phyloP scores from a whole-genome alignment of 345 rosid genomes.

The Erucastrum elatum region DNA sequence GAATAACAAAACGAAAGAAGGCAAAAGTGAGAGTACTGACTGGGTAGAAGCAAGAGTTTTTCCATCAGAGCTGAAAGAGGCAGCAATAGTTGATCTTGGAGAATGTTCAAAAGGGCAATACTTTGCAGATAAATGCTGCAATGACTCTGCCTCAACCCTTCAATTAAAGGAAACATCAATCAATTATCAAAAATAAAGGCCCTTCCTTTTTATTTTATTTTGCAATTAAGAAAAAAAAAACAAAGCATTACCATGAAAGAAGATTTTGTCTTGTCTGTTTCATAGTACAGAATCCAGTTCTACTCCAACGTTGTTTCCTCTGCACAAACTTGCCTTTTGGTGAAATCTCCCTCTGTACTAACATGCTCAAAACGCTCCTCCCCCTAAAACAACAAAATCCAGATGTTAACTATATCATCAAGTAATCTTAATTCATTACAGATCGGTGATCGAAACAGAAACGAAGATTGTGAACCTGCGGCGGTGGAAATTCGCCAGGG shows the following conservation, averaged over 20 bases:
- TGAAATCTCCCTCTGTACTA: slow-evolving; percentile 70
- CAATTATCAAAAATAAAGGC: not conserved
- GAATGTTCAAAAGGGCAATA: slow-evolving; percentile 85
- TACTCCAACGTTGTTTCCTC: slow-evolving; percentile 62
- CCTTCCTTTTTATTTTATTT: not conserved
- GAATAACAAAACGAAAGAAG: not conserved
- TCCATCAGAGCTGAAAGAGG: slow-evolving; percentile 93
- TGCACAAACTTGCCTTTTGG: slow-evolving; percentile 57
- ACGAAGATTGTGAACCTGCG: slow-evolving; percentile 39
- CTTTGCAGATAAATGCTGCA: slow-evolving; percentile 74
- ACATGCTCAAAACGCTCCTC: slow-evolving; percentile 56
- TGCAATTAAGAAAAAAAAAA: not conserved
- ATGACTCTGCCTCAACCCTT: slow-evolving; percentile 89
- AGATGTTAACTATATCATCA: too few species aligned
- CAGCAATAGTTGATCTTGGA: slow-evolving; percentile 97
- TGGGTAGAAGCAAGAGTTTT: slow-evolving; percentile 88
- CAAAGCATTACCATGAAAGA: slow-evolving; percentile 60
- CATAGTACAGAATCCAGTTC: slow-evolving; percentile 18
- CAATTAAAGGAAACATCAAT: not conserved
- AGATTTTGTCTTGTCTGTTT: slow-evolving; percentile 57
- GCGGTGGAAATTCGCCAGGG: slow-evolving; percentile 35
- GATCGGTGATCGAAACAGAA: not conserved
- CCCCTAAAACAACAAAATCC: slow-evolving; percentile 40
- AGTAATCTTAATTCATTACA: not conserved
- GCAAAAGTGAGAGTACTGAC: slow-evolving; percentile 41